A percentile compares a stretch with the other conserved stretches of the same genome.
Conservation (phyloP, 2,329 filamentous ascomycete genomes). For the Colletotrichum spinosum region DNA sequence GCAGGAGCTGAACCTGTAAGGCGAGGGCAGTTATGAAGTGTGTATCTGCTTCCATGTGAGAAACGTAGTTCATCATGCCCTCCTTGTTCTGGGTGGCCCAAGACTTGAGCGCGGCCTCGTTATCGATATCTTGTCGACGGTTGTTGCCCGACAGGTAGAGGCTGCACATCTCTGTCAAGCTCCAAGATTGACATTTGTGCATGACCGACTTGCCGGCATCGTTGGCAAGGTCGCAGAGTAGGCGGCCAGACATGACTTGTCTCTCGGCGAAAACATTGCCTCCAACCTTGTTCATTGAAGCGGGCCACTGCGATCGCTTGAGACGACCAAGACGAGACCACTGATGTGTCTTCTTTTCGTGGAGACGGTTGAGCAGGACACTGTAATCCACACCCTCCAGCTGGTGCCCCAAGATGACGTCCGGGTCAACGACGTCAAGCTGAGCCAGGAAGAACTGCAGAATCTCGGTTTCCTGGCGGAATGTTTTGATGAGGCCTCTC, state of each 20-base stretch:
- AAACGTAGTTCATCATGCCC: constrained; percentile 92
- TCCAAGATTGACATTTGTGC: constrained; percentile 98
- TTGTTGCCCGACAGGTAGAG: constrained; percentile 83
- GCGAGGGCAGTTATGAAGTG: constrained; percentile 95
- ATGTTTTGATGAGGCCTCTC: constrained; percentile 81
- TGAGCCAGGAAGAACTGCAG: constrained; percentile 91
- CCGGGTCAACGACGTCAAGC: constrained; percentile 88
- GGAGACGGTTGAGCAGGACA: constrained; percentile 85
- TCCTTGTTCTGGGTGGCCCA: constrained; percentile 84
- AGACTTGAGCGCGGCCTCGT: constrained; percentile 85
- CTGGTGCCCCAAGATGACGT: constrained; percentile 93
- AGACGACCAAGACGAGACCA: constrained; percentile 95
- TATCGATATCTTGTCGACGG: constrained; percentile 85
- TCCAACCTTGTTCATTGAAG: constrained; percentile 84
- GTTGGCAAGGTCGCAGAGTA: constrained; percentile 94
- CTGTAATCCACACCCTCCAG: constrained; percentile 98
- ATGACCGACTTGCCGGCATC: constrained; percentile 97
- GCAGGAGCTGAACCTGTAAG: constrained; percentile 89
- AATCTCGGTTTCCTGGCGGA: constrained; percentile 86
- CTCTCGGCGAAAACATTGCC: constrained; percentile 94
- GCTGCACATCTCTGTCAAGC: constrained; percentile 95
- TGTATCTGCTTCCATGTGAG: constrained; percentile 94
- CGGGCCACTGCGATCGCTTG: constrained; percentile 86
- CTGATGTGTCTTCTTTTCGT: constrained; percentile 90
- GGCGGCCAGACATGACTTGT: constrained; percentile 86